Evolutionary conservation across 805 yeast genomes (phyloP).

Genomic region (Wickerhamomyces canadensis): DNA sequence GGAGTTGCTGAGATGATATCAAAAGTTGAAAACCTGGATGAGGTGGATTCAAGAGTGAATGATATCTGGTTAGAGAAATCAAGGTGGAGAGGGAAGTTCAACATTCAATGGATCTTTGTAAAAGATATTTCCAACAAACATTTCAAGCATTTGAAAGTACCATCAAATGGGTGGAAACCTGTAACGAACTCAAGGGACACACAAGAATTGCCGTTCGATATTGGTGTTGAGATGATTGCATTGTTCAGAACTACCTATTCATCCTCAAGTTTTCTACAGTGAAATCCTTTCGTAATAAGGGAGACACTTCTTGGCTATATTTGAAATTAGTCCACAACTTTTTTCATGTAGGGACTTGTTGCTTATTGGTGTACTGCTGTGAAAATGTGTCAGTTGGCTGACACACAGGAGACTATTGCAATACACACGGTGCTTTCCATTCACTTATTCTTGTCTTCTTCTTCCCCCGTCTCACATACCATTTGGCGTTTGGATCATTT

Average conservation of each 20-base stretch:
- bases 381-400: too few relatives aligned
- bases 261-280: slow-evolving; percentile 14
- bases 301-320: too few relatives aligned
- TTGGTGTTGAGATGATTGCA: slow-evolving; percentile 42
- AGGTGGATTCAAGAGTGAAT: slow-evolving; percentile 20
- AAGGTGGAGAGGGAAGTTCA: slow-evolving; percentile 48
- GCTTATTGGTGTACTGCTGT: too few relatives aligned
- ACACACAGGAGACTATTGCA: too few relatives aligned
- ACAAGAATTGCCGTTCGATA: slow-evolving; percentile 46
- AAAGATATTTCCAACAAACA: slow-evolving; percentile 45
- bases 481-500: too few relatives aligned
- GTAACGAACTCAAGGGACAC: slow-evolving; percentile 59
- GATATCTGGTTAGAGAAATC: slow-evolving; percentile 42
- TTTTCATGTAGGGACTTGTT: too few relatives aligned
- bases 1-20: slow-evolving; percentile 52
- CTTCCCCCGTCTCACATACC: too few relatives aligned
- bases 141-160: slow-evolving; percentile 40
- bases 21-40: slow-evolving; percentile 25
- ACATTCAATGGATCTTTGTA: slow-evolving; percentile 46
- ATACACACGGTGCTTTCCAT: too few relatives aligned
- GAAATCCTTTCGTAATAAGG: too few relatives aligned
- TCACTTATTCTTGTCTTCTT: too few relatives aligned
- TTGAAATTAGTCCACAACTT: too few relatives aligned
- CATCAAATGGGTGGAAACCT: slow-evolving; percentile 41
- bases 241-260: slow-evolving; percentile 29